phyloP scores from a whole-genome alignment of 2,329 filamentous ascomycete species.

The Penicillium sp. region DNA sequence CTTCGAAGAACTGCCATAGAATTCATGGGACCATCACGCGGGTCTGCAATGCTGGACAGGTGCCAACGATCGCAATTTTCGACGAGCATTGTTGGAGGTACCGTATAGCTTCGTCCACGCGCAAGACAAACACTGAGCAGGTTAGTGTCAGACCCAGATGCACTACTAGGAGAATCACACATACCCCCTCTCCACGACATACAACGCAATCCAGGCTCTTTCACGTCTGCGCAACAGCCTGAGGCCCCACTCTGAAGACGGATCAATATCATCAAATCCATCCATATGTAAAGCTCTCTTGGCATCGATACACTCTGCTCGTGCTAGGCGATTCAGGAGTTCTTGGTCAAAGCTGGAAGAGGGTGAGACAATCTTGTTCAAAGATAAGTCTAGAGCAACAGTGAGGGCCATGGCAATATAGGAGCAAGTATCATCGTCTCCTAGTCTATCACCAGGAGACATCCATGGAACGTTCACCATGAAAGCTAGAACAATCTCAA shows the following conservation, averaged over 20 bases:
- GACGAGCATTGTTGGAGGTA: conserved; percentile 65
- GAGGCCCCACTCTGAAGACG: conserved; percentile 59
- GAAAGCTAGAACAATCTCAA: conserved; percentile 72
- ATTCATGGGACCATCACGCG: conserved; percentile 68
- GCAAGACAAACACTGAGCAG: conserved; percentile 62
- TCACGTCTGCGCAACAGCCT: conserved; percentile 65
- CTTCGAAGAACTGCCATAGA: conserved; percentile 69
- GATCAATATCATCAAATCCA: conserved; percentile 64
- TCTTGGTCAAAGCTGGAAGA: conserved; percentile 50
- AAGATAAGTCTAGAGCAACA: conserved; percentile 66
- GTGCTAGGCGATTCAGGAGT: conserved; percentile 53
- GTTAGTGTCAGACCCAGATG: background rate
- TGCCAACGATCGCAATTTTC: conserved; percentile 71
- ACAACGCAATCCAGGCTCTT: conserved; percentile 69
- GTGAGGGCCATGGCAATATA: conserved; percentile 70
- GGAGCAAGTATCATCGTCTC: conserved; percentile 69
- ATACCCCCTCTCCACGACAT: conserved; percentile 68
- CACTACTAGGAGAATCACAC: background rate
- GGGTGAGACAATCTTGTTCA: conserved; percentile 68
- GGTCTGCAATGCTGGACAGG: conserved; percentile 60
- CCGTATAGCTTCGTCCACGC: conserved; percentile 66
- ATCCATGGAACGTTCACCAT: conserved; percentile 78
- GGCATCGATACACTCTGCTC: conserved; percentile 68
- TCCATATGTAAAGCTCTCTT: conserved; percentile 65
- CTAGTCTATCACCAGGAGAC: conserved; percentile 46